Evolutionary conservation across 345 rosid genomes (phyloP).

Genomic region (Erodium maritimum): DNA sequence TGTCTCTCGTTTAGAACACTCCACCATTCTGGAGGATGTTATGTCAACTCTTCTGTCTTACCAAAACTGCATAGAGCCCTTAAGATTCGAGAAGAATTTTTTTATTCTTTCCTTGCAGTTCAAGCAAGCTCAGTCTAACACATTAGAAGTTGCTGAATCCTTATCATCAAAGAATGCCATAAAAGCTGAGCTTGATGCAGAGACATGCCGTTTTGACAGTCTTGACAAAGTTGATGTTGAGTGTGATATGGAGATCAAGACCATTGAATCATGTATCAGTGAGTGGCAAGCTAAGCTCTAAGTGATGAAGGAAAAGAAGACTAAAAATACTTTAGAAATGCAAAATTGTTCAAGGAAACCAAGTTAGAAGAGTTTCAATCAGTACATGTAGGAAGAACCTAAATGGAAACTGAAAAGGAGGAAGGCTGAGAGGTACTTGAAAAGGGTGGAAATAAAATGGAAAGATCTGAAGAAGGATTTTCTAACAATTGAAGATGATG

Average conservation of each 20-base stretch:
- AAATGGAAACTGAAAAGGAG: conserved; percentile 18
- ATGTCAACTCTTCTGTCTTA: conserved; percentile 12
- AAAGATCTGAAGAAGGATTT: conserved; percentile 17
- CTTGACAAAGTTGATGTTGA: conserved; percentile 10
- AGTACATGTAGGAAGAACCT: conserved; percentile 13
- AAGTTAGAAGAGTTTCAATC: conserved; percentile 14
- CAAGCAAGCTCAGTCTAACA: conserved; percentile 12
- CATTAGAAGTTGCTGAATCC: conserved; percentile 9
- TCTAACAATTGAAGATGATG: not conserved
- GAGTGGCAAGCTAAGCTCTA: conserved; percentile 10
- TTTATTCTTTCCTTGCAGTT: conserved; percentile 8
- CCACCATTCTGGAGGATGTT: conserved; percentile 10
- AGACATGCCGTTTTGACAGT: conserved; percentile 11
- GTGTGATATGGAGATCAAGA: conserved; percentile 7
- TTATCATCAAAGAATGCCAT: conserved; percentile 9
- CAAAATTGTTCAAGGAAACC: conserved; percentile 16
- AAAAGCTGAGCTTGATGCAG: conserved; percentile 8
- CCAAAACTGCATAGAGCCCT: conserved; percentile 2
- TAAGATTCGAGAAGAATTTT: conserved; percentile 13
- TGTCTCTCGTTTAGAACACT: conserved; percentile 7
- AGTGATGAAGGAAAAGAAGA: conserved; percentile 12
- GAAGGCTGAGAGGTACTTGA: conserved; percentile 19
- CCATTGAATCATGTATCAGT: conserved; percentile 10
- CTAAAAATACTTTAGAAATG: conserved; percentile 13
- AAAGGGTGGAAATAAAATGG: conserved; percentile 18